Percentiles rank a stretch among this genome's conserved stretches.
These are phyloP conservation scores for Dactylellina sp. DNA, from an alignment of 2,329 filamentous ascomycete genomes.

Conservation along the genomic window DNA sequence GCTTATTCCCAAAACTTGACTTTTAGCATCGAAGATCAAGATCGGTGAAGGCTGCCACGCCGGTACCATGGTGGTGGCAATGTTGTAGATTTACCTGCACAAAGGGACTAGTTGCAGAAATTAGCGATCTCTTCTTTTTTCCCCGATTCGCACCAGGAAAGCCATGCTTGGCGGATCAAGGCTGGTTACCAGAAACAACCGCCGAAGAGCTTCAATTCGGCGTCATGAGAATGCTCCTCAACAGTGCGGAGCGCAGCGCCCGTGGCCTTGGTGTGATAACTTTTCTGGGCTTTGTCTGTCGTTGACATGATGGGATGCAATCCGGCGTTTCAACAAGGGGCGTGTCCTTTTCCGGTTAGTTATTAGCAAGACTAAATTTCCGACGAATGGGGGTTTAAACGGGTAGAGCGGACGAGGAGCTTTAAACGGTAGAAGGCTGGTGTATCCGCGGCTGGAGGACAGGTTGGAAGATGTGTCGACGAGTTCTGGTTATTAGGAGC, in stretches of 20 bases:
- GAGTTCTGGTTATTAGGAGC: too few species aligned
- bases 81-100: constrained; percentile 39
- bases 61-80: constrained; percentile 18
- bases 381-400: background rate
- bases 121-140: constrained; percentile 17
- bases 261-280: constrained; percentile 77
- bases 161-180: constrained; percentile 5
- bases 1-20: constrained; percentile 64
- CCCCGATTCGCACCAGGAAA: background rate
- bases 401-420: background rate
- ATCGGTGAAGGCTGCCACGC: constrained; percentile 30
- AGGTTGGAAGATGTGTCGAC: constrained; percentile 7
- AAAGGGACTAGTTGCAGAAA: constrained; percentile 39
- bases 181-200: constrained; percentile 80
- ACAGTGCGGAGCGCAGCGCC: constrained; percentile 77
- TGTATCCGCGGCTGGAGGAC: constrained; percentile 9
- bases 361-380: constrained; percentile 6
- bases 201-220: constrained; percentile 80
- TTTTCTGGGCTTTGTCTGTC: constrained; percentile 68
- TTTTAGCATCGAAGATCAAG: constrained; percentile 34
- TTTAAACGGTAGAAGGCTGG: constrained; percentile 8
- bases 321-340: constrained; percentile 7
- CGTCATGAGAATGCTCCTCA: constrained; percentile 76
- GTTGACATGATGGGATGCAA: constrained; percentile 32
- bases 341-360: constrained; percentile 30